Evolutionary conservation across 768 basidiomycete species (phyloP), one percentile per base, ranked within the genome.

Genomic region (Scleroderma bovista): DNA sequence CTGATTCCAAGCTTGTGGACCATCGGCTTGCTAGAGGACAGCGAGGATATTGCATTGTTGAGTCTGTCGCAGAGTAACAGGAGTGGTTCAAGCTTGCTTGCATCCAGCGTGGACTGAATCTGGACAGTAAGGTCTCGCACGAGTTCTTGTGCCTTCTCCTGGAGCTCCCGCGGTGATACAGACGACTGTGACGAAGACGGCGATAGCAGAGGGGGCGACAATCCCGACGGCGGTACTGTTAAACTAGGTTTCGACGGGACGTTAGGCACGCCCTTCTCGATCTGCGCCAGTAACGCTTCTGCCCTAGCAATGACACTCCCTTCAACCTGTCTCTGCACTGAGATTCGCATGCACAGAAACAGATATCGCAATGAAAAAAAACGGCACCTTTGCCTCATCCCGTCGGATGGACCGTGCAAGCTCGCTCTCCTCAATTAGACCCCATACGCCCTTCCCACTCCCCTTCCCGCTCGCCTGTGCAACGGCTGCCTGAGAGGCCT

Each of bases 361-460:
- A 39, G 33, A 33, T 9, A 6, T 33, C n/a, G 12, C 31, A 15
- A 36, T 23, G 40, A 56, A 64, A 9, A 11, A 78, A 77, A 68
- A 77, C 76, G 67, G 77, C 77, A 70, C 78, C 78, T 61, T 83
- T 65, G 58, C 68, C 2, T 64, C 63, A 1, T 69, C 74, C 50
- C 77, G 69, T 46, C 81, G 71, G 49, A 90, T 82, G 13, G 80
- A 77, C 64, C 76, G 80, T 3, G 89, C 89, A 24, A 92, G 70
- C 65, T 88, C 84, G 64, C 88, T 90, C 53, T 88, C 86, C 65
- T 92, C 87, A 47, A 91, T 87, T 80, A 91, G 78, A 1, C 79
- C 80, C 89, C 89, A 92, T 12, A 92, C 77, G 1, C 86, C 86
- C 57, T 81, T 89, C 8, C 76, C 75, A 6, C 68, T 57, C 3